Evolutionary conservation across 352 stramenopile genomes (phyloP).

Genomic region (Globisporangium splendens): DNA sequence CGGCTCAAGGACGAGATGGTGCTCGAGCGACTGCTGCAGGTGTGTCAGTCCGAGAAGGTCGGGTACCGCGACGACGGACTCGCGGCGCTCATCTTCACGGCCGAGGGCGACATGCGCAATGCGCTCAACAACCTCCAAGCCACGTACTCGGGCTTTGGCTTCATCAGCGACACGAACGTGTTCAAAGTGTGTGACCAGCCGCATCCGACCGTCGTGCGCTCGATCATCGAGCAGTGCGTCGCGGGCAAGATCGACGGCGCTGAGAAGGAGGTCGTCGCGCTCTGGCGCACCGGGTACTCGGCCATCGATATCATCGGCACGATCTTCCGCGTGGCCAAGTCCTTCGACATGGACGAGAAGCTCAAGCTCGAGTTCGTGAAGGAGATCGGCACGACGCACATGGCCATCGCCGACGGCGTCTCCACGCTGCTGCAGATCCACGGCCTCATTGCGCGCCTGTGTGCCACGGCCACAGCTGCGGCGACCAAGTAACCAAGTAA

Average conservation of each 20-base stretch:
- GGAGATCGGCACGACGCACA: slow-evolving; percentile 88
- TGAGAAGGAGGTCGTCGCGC: slow-evolving; percentile 60
- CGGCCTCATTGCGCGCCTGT: slow-evolving; percentile 87
- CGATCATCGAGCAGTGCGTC: slow-evolving; percentile 65
- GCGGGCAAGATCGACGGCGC: slow-evolving; percentile 84
- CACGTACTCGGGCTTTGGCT: slow-evolving; percentile 93
- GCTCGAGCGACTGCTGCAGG: slow-evolving; percentile 89
- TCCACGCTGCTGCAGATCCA: slow-evolving; percentile 93
- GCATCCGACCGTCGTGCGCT: slow-evolving; percentile 86
- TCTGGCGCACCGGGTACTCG: slow-evolving; percentile 92
- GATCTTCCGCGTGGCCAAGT: slow-evolving; percentile 95
- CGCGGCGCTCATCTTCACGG: slow-evolving; percentile 98
- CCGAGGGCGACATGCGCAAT: slow-evolving; percentile 99
- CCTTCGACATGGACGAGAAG: slow-evolving; percentile 76
- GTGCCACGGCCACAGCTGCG: slow-evolving; percentile 35
- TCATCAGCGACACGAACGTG: slow-evolving; percentile 95
- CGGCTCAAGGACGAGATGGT: slow-evolving; percentile 95
- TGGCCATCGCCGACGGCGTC: slow-evolving; percentile 93
- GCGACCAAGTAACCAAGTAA: slow-evolving; percentile 6
- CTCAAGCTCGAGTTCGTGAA: slow-evolving; percentile 91
- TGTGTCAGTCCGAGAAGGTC: slow-evolving; percentile 92
- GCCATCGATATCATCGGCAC: slow-evolving; percentile 97
- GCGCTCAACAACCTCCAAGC: slow-evolving; percentile 98
- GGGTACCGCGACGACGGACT: slow-evolving; percentile 90
- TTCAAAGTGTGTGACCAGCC: slow-evolving; percentile 96